Evolutionary conservation across 352 stramenopile species (phyloP), one percentile per base, ranked within the genome.

Genomic region (Elongisporangium undulatum): DNA sequence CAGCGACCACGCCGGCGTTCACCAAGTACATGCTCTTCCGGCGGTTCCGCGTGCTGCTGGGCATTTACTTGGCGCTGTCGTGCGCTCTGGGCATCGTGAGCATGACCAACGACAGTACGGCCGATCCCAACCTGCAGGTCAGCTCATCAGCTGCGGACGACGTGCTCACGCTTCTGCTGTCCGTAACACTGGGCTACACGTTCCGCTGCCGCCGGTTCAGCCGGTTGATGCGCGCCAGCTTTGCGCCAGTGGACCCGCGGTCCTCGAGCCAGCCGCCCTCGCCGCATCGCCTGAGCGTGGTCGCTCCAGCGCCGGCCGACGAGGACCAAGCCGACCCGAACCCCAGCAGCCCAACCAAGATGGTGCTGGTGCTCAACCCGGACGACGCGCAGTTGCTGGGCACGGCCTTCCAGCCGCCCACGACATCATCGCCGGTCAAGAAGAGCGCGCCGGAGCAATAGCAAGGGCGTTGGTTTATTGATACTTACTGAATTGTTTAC

Each of bases 21-120:
- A 85, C 60, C 45, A 90, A 90, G 58, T 85, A 81, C 57, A 69
- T 74, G 66, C 72, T 90, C 23, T 90, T 90, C 39, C 71, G 68
- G 2, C 74, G 72, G 48, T 84, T 87, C 41, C 77, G 75, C 5
- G 63, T 29, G 0, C 49, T 87, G 13, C 60, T 90, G 10, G 77
- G 64, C 45, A 60, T 67, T 22, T 90, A 90, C 61, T 79, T 87
- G 58, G 71, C 87, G 39, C 48, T 72, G 34, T 75, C 75, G 4
- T 88, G 75, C 49, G 50, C 84, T 0, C 61, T 85, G 10, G 69
- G 67, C 2, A 60, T 87, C 52, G 55, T 76, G 19, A 66, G 68
- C 20, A 68, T 90, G 21, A 64, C 79, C 15, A 75, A 72, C 17
- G 68, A 80, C 49, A n/a, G n/a, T n/a, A 61, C 74, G 7, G 67